Conservation (phyloP, 768 basidiomycete species). For the Botryobasidium botryosum region DNA sequence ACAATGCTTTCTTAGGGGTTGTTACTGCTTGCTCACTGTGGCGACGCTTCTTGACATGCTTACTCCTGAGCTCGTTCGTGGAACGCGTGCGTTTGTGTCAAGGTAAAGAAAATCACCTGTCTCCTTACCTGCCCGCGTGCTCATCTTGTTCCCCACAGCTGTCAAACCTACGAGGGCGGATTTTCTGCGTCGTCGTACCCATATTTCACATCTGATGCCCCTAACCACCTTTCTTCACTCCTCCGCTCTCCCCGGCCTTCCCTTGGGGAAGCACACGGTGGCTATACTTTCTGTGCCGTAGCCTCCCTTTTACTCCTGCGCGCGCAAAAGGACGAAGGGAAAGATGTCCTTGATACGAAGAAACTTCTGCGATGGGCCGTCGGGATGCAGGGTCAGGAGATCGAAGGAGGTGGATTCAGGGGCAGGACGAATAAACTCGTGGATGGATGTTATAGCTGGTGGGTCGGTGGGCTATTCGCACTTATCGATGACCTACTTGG, state of each 20-base stretch:
- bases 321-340: constrained; percentile 19
- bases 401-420: constrained; percentile 81
- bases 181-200: constrained; percentile 70
- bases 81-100: constrained; percentile 62
- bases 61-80: constrained; percentile 70
- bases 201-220: constrained; percentile 26
- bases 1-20: constrained; percentile 38
- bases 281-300: constrained; percentile 88
- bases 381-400: constrained; percentile 60
- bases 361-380: constrained; percentile 11
- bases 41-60: constrained; percentile 72
- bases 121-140: not conserved
- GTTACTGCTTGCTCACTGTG: constrained; percentile 77
- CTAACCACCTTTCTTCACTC: constrained; percentile 12
- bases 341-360: constrained; percentile 9
- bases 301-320: constrained; percentile 69
- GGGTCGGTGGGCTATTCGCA: constrained; percentile 82
- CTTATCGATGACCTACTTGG: constrained; percentile 39
- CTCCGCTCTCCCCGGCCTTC: constrained; percentile 42
- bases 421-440: constrained; percentile 97
- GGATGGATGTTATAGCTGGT: constrained; percentile 99
- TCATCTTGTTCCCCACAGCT: constrained; percentile 22
- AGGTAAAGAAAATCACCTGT: constrained; percentile 14
- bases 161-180: constrained; percentile 96
- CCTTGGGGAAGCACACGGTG: constrained; percentile 93